Conservation (phyloP, 495 filamentous ascomycete species). For the Talaromyces wortmannii region DNA sequence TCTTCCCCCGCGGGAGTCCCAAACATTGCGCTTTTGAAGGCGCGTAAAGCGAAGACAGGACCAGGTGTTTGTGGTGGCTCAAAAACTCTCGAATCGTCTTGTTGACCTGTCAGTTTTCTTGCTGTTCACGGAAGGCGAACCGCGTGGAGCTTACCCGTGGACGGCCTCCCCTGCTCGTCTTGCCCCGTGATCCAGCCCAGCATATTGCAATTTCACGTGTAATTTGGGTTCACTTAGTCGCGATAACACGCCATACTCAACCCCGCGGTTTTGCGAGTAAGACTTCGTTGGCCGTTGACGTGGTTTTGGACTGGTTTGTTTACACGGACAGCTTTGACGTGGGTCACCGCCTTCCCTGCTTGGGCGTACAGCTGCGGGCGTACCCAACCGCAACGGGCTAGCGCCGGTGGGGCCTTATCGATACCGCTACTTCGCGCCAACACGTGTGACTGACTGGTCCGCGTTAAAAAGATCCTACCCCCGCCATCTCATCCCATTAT, state of each 20-base stretch:
- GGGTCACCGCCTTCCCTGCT: slow-evolving; percentile 3
- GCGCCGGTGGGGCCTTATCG: slow-evolving; percentile 3
- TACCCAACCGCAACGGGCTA: not conserved
- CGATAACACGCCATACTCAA: not conserved
- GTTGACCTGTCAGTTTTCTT: not conserved
- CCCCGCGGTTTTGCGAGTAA: not conserved
- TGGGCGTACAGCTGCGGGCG: not conserved
- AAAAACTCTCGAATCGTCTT: slow-evolving; percentile 29
- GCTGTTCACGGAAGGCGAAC: not conserved
- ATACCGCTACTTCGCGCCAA: slow-evolving; percentile 5
- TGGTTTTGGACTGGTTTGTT: slow-evolving; percentile 26
- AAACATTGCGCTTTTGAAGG: slow-evolving; percentile 85
- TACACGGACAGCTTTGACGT: slow-evolving; percentile 6
- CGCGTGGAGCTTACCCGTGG: slow-evolving; percentile 17
- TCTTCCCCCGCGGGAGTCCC: slow-evolving; percentile 64
- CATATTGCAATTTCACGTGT: slow-evolving; percentile 11
- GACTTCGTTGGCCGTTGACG: slow-evolving; percentile 13
- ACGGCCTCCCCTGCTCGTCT: slow-evolving; percentile 9
- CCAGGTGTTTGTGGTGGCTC: slow-evolving; percentile 89
- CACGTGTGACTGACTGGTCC: not conserved
- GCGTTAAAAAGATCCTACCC: not conserved
- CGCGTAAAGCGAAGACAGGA: slow-evolving; percentile 87
- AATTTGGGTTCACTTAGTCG: not conserved
- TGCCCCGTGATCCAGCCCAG: slow-evolving; percentile 23
- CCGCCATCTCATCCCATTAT: slow-evolving; percentile 3